Conservation (phyloP, 768 basidiomycete genomes). For the Crepidotus variabilis region DNA sequence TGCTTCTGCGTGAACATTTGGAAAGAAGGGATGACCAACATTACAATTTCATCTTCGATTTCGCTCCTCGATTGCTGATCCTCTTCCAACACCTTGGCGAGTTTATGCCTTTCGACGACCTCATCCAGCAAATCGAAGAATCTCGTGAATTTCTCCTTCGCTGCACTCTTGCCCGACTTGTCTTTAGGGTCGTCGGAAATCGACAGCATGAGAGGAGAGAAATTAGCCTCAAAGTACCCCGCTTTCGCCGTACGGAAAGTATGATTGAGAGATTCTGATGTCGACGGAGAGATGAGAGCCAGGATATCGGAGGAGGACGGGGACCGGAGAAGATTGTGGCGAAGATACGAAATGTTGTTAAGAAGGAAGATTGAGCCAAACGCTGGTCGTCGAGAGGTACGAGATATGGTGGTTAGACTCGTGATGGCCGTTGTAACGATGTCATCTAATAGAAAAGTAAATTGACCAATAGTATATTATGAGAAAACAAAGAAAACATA, state of each 20-base stretch:
- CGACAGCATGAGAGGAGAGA: slow-evolving; percentile 70
- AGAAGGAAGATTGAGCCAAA: slow-evolving; percentile 75
- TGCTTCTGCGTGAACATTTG: slow-evolving; percentile 74
- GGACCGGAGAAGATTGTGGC: slow-evolving; percentile 50
- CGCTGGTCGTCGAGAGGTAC: slow-evolving; percentile 53
- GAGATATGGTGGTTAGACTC: slow-evolving; percentile 62
- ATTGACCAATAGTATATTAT: not conserved
- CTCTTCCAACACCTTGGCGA: slow-evolving; percentile 68
- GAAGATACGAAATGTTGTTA: slow-evolving; percentile 75
- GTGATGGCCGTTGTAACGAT: slow-evolving; percentile 62
- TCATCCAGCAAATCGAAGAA: slow-evolving; percentile 84
- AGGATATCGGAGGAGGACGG: slow-evolving; percentile 44
- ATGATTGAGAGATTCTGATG: slow-evolving; percentile 60
- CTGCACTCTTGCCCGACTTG: slow-evolving; percentile 52
- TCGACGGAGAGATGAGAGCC: slow-evolving; percentile 54
- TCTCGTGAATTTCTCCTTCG: slow-evolving; percentile 79
- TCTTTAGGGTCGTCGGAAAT: slow-evolving; percentile 62
- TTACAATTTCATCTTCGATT: slow-evolving; percentile 70
- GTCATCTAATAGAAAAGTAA: slow-evolving; percentile 48
- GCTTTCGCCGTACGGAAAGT: slow-evolving; percentile 80
- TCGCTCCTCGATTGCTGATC: slow-evolving; percentile 56
- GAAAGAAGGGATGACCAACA: slow-evolving; percentile 71
- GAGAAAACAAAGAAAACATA: slow-evolving; percentile 31
- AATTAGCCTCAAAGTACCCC: slow-evolving; percentile 81
- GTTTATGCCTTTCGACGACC: slow-evolving; percentile 68